These are phyloP conservation scores for Chlorella sp. DNA, from an alignment of 139 green algal genomes.

Conservation along the genomic window DNA sequence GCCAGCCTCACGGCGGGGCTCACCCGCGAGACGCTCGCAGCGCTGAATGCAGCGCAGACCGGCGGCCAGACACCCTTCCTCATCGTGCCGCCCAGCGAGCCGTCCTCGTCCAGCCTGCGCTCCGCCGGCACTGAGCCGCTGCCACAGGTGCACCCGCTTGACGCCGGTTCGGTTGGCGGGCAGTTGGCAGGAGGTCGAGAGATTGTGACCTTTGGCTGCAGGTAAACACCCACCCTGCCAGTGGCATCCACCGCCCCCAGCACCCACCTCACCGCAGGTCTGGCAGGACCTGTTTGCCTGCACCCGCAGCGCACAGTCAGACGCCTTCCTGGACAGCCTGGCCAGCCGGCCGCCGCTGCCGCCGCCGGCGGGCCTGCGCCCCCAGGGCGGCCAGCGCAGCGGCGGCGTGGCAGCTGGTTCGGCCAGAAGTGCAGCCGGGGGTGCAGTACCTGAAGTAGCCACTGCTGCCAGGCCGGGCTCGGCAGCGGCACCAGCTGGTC, in stretches of 20 bases:
- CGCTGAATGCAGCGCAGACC: neutral
- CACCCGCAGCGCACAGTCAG: neutral
- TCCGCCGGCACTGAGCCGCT: neutral
- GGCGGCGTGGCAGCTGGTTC: too few relatives aligned
- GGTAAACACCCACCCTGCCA: neutral
- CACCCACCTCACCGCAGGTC: neutral
- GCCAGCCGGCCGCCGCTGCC: neutral
- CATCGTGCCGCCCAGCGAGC: neutral
- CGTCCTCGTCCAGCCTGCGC: neutral
- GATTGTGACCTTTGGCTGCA: too few relatives aligned
- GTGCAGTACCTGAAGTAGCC: too few relatives aligned
- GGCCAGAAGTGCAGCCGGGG: too few relatives aligned
- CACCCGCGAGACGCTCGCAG: neutral
- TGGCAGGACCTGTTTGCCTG: conserved; percentile 12
- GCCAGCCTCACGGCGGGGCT: neutral
- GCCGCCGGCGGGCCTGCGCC: neutral
- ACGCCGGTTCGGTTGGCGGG: neutral
- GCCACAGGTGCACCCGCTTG: neutral
- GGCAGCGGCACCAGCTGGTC: too few relatives aligned
- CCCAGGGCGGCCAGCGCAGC: neutral
- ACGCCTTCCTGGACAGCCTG: neutral
- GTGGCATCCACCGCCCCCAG: neutral
- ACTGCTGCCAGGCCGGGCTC: too few relatives aligned
- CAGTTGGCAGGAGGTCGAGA: too few relatives aligned
- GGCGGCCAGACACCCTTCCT: neutral